These are phyloP conservation scores for Ogataea kodamae DNA, from an alignment of 805 yeast species.

Conservation along the genomic window DNA sequence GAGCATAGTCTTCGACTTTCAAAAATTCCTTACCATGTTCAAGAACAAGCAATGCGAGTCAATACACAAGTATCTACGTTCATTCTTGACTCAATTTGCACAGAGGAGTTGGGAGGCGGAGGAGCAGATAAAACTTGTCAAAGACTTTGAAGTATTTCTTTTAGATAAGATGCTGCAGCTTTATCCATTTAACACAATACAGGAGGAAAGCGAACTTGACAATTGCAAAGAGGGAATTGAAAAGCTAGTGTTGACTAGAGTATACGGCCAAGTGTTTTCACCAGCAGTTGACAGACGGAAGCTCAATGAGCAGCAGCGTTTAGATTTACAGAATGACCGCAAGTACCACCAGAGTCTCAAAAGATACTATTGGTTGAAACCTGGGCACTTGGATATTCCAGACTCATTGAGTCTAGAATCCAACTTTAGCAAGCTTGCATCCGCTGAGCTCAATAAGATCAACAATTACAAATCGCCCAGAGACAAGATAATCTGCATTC, in stretches of 20 bases:
- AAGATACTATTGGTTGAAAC: constrained; percentile 54
- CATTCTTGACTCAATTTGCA: constrained; percentile 75
- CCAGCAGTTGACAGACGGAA: constrained; percentile 48
- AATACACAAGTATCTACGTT: constrained; percentile 76
- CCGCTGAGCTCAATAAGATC: constrained; percentile 71
- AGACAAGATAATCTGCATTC: constrained; percentile 85
- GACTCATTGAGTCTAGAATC: constrained; percentile 42
- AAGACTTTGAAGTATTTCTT: constrained; percentile 74
- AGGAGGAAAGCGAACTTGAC: constrained; percentile 51
- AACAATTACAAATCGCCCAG: constrained; percentile 88
- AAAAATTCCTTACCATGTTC: constrained; percentile 67
- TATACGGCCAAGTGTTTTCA: constrained; percentile 75
- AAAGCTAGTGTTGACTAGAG: constrained; percentile 83
- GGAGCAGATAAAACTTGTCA: constrained; percentile 75
- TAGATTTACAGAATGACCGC: constrained; percentile 64
- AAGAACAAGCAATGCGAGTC: constrained; percentile 82
- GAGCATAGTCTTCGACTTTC: constrained; percentile 69
- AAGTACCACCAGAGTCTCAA: constrained; percentile 44
- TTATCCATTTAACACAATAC: constrained; percentile 72
- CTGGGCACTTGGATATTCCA: constrained; percentile 75
- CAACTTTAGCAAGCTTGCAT: constrained; percentile 62
- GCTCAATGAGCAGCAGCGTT: constrained; percentile 52
- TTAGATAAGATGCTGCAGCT: constrained; percentile 54
- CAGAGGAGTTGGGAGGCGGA: constrained; percentile 65
- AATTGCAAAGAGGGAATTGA: constrained; percentile 91